These are phyloP conservation scores for Emergomyces orientalis DNA, from an alignment of 2,329 filamentous ascomycete species.

Conservation along the genomic window DNA sequence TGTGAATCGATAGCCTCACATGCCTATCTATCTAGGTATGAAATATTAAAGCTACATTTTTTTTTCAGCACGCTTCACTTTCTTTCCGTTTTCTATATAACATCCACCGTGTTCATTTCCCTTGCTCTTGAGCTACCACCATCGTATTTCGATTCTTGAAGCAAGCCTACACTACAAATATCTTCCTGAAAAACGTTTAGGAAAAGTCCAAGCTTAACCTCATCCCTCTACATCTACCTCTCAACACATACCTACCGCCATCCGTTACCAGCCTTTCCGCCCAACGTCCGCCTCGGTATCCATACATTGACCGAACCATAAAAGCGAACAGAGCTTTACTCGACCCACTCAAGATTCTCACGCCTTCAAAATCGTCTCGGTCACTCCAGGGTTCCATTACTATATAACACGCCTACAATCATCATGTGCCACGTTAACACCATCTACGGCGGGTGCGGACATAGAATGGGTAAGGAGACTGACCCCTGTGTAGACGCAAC, in stretches of 20 bases:
- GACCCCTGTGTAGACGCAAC: background rate
- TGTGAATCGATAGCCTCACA: background rate
- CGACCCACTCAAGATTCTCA: background rate
- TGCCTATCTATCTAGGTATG: background rate
- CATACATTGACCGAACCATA: background rate
- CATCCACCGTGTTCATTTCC: background rate
- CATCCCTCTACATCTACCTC: background rate
- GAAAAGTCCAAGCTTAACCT: background rate
- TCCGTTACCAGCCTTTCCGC: background rate
- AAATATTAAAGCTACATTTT: background rate
- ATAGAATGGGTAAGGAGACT: background rate
- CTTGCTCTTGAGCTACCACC: background rate
- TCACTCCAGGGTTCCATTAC: background rate
- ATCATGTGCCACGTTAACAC: background rate
- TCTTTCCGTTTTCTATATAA: background rate
- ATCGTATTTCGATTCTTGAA: background rate
- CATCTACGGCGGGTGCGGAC: background rate
- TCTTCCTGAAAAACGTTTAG: background rate
- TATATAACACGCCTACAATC: background rate
- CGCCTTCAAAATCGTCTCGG: background rate
- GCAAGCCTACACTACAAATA: background rate
- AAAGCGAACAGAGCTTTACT: background rate
- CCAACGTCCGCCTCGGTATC: background rate
- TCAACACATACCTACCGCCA: no score
- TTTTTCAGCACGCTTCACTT: background rate